Evolutionary conservation across 2,329 filamentous ascomycete species (phyloP).

Genomic region (Rhinocladiella similis): DNA sequence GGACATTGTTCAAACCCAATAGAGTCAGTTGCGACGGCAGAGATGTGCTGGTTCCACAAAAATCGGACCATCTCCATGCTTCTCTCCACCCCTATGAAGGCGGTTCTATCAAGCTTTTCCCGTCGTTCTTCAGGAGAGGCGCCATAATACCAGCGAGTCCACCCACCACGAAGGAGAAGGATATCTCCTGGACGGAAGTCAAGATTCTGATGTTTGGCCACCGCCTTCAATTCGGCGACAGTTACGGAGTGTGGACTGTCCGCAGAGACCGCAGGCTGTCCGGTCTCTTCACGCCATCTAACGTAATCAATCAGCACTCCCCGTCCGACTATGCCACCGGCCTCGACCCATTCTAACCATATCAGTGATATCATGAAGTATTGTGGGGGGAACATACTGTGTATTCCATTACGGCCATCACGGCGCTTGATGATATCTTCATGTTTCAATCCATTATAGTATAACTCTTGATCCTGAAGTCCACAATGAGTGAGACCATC

Average conservation of each 20-base stretch:
- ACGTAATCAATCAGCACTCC: too few relatives aligned
- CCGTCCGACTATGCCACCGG: too few relatives aligned
- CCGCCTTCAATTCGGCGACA: too few relatives aligned
- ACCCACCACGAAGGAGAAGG: too few relatives aligned
- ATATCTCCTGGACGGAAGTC: too few relatives aligned
- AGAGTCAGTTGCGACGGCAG: conserved; percentile 35
- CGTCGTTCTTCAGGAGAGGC: too few relatives aligned
- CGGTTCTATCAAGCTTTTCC: not conserved
- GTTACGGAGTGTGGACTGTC: too few relatives aligned
- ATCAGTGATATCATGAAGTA: not conserved
- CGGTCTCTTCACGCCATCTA: too few relatives aligned
- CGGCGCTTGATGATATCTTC: not conserved
- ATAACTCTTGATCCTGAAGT: not conserved
- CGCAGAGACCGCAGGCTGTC: too few relatives aligned
- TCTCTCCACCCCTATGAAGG: conserved; percentile 6
- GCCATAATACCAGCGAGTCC: too few relatives aligned
- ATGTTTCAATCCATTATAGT: not conserved
- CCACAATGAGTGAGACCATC: not conserved
- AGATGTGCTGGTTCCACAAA: conserved; percentile 35
- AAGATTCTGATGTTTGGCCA: too few relatives aligned
- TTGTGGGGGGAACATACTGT: not conserved
- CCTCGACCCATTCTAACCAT: too few relatives aligned
- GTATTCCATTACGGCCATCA: not conserved
- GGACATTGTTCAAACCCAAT: conserved; percentile 17
- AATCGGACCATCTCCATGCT: conserved; percentile 34